Base-by-base conservation (phyloP, 352 stramenopile species). In the Phytophthora hibernalis region DNA sequence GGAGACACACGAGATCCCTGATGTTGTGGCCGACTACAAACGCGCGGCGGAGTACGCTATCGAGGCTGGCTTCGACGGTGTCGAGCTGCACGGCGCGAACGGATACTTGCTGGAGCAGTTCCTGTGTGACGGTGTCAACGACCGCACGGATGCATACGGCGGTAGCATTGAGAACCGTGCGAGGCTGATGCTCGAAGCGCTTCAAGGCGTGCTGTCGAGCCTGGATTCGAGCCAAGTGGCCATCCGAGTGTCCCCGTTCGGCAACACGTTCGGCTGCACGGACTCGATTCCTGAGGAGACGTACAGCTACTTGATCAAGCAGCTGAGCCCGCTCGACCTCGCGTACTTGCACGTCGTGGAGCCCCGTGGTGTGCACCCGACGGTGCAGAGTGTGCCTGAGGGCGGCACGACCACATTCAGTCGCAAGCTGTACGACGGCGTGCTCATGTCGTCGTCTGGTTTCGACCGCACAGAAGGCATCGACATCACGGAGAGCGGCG, bases 151-250 rank as follows among this genome's bases (percentile, higher is more conserved):
- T 18, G 45, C 42, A 8, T 77, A 77, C 56, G 91, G 89, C 31
- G 91, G 91, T 37, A 85, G 60, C 45, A 70, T 91, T 22, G 87
- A 96, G 62, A 96, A 96, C 72, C 85, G 89, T 24, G 69, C 74
- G 30, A 64, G 80, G 22, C 79, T 97, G 22, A 69, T 92, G 37
- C 69, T 80, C 1, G 79, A 96, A 55, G 58, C 81, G 50, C 30
- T 97, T 53, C 62, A 90, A 42, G 75, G 62, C 0, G 45, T 92
- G 16, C 45, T 70, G 3, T 57, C 70, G 7, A 70, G 47, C 12
- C 40, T 78, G 22, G 56, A 65, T 38, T 79, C 70, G 18, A 76
- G 70, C 22, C 57, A 68, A 26, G 64, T 85, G 21, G 70, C 53
- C 16, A 72, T 80, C 24, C 72, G 72, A 24, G 26, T 80, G 49